Percentiles rank a stretch among this genome's conserved stretches.
Conservation (phyloP, 306 rosid genomes). For the Cotoneaster glaucophyllus region DNA sequence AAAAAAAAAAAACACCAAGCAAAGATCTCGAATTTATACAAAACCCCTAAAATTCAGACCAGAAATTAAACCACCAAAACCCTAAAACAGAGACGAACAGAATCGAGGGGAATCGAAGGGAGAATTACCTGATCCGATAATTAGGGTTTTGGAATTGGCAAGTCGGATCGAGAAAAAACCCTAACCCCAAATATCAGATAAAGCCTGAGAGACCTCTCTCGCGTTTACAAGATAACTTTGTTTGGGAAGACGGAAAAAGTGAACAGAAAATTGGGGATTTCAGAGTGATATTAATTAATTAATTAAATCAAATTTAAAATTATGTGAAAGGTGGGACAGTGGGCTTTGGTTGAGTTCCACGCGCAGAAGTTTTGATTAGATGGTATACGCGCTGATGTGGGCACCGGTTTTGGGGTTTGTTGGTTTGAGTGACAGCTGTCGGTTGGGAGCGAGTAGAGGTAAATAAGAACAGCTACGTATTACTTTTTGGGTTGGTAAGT, state of each 20-base stretch:
- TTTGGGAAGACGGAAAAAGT: conserved; percentile 21
- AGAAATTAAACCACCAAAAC: neutral
- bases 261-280: neutral
- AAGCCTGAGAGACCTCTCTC: conserved; percentile 21
- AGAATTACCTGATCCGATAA: conserved; percentile 46
- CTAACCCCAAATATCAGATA: conserved; percentile 32
- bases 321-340: neutral
- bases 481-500: no score
- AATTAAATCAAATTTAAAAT: neutral
- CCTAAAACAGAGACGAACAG: neutral
- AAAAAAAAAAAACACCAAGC: no score
- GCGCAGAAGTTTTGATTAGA: neutral
- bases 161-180: conserved; percentile 18
- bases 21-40: neutral
- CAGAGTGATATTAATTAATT: neutral
- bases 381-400: neutral
- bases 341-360: neutral
- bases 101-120: neutral
- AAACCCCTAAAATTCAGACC: neutral
- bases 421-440: neutral
- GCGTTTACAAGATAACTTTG: neutral
- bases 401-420: neutral
- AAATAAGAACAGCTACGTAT: no score
- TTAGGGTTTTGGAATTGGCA: conserved; percentile 35
- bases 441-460: neutral